A percentile compares a stretch with the other conserved stretches of the same genome.
Evolutionary conservation across 2,329 filamentous ascomycete genomes (phyloP).

Genomic region (Parastagonospora avenae): DNA sequence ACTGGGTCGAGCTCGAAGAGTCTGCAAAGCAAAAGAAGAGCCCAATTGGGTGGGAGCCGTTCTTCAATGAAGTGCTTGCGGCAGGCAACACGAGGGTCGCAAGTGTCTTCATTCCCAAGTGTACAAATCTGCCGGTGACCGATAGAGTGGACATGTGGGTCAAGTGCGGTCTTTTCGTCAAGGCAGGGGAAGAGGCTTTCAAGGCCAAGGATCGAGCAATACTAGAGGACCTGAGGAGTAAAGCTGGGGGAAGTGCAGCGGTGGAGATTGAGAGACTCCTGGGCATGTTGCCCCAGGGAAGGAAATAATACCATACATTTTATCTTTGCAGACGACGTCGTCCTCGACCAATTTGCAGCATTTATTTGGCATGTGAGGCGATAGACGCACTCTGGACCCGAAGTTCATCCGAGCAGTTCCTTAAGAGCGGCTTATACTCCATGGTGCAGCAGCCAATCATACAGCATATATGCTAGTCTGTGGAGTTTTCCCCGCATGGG

Average conservation of each 20-base stretch:
- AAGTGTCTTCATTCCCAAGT: constrained; percentile 84
- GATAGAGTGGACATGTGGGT: constrained; percentile 91
- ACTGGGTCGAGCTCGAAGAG: constrained; percentile 93
- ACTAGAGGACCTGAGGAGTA: constrained; percentile 74
- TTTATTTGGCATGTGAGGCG: no score
- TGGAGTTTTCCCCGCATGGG: constrained; percentile 14
- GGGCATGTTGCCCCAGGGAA: constrained; percentile 49
- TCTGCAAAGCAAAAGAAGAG: constrained; percentile 77
- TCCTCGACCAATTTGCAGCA: background rate
- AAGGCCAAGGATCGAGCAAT: constrained; percentile 77
- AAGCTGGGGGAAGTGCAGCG: constrained; percentile 70
- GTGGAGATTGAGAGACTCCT: constrained; percentile 85
- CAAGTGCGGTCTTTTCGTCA: constrained; percentile 87
- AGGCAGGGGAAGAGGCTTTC: constrained; percentile 89
- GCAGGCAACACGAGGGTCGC: constrained; percentile 91
- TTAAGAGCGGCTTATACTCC: background rate
- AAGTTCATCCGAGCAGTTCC: no score
- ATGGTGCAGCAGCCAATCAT: background rate
- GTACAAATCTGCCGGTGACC: constrained; percentile 69
- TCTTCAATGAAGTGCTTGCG: constrained; percentile 85
- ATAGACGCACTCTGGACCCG: no score
- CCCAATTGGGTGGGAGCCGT: constrained; percentile 97
- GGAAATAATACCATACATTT: constrained; percentile 7
- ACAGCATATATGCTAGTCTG: background rate
- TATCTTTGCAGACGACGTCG: background rate